Conservation (phyloP, 192 early-diverging fungal genomes). For the Backusella tarrabulga region DNA sequence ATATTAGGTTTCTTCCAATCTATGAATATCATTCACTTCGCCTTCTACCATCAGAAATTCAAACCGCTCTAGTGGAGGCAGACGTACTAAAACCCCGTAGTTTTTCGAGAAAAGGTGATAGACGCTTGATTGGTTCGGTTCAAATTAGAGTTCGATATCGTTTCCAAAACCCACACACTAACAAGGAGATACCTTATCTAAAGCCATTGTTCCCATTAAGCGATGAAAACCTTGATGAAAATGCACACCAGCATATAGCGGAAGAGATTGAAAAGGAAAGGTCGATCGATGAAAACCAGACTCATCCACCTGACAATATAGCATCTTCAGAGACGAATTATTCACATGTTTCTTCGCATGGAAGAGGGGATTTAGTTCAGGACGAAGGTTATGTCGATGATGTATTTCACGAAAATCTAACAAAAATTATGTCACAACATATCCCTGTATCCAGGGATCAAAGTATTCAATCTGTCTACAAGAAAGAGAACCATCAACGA, state of each 20-base stretch:
- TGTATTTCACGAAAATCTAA: conserved; percentile 7
- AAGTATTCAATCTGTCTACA: background rate
- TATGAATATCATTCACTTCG: conserved; percentile 29
- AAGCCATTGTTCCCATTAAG: background rate
- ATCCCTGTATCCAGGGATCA: background rate
- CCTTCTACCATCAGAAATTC: conserved; percentile 4
- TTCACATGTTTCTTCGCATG: conserved; percentile 6
- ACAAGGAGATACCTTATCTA: background rate
- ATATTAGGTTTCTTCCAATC: conserved; percentile 21
- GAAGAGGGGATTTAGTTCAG: conserved; percentile 14
- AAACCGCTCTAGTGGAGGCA: background rate
- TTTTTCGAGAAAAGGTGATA: background rate
- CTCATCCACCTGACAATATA: background rate
- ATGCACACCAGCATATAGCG: background rate
- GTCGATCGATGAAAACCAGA: background rate
- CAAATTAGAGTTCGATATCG: conserved; percentile 8
- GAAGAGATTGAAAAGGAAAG: background rate
- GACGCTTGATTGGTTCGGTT: background rate
- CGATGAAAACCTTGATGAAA: background rate
- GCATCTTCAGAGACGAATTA: background rate
- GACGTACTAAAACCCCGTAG: background rate
- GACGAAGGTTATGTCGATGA: conserved; percentile 11
- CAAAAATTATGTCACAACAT: conserved; percentile 11
- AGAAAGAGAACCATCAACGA: background rate
- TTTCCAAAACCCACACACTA: background rate